Evolutionary conservation across 176 grass and related monocot genomes (phyloP).

Genomic region (Oryza rufipogon): DNA sequence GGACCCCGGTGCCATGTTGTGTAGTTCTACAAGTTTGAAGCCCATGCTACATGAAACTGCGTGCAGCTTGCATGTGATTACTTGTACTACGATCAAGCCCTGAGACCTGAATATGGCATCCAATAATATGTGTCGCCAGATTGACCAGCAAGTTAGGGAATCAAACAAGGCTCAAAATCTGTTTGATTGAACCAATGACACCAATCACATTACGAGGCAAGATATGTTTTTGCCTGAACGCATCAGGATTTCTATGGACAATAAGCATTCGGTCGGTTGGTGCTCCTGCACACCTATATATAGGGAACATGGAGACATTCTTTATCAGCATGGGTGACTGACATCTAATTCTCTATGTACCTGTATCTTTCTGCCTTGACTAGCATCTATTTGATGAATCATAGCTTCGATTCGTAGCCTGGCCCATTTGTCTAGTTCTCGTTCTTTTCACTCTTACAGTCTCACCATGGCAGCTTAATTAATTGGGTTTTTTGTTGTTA

Average conservation of each 20-base stretch:
- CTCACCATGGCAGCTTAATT: neutral
- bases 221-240: neutral
- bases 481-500: neutral
- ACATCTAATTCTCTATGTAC: neutral
- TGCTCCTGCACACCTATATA: neutral
- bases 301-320: conserved; percentile 5
- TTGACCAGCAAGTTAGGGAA: neutral
- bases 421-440: neutral
- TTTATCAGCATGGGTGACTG: neutral
- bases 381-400: neutral
- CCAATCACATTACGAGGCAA: neutral
- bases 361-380: neutral
- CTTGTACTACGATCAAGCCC: neutral
- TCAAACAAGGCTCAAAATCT: neutral
- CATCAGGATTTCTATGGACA: neutral
- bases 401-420: neutral
- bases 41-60: neutral
- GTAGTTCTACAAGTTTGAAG: neutral
- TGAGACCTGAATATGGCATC: neutral
- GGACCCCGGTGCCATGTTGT: neutral
- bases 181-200: neutral
- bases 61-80: conserved; percentile 11
- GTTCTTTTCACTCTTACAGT: neutral
- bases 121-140: neutral
- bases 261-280: neutral